These are phyloP conservation scores for Penicillium glabrum DNA, from an alignment of 2,329 filamentous ascomycete species.

Conservation along the genomic window DNA sequence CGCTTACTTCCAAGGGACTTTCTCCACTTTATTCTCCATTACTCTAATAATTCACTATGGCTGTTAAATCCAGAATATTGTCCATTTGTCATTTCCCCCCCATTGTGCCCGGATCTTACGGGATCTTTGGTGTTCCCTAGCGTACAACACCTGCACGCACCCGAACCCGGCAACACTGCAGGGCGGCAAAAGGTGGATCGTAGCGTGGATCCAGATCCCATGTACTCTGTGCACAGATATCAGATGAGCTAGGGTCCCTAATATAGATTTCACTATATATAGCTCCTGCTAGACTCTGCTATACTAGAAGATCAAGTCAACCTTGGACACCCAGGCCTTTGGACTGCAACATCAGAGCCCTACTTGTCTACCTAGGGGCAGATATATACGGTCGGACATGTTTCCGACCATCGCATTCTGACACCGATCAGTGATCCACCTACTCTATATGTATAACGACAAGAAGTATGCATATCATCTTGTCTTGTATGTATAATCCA, in stretches of 20 bases:
- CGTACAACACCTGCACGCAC: slow-evolving; percentile 8
- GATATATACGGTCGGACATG: neutral
- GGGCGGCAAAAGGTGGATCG: slow-evolving; percentile 10
- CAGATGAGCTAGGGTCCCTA: neutral
- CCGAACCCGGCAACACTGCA: slow-evolving; percentile 13
- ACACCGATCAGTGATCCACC: neutral
- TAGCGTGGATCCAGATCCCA: slow-evolving; percentile 5
- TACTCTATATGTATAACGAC: neutral
- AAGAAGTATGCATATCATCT: neutral
- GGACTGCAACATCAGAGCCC: neutral
- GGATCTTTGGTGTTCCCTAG: neutral
- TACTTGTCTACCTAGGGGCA: neutral
- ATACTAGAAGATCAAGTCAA: neutral
- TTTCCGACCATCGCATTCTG: neutral
- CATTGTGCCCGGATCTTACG: neutral
- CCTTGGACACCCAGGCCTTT: neutral
- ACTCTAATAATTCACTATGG: neutral
- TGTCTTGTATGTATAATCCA: neutral
- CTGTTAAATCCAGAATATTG: neutral
- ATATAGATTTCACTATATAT: neutral
- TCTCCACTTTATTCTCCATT: slow-evolving; percentile 1
- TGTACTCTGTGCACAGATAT: neutral
- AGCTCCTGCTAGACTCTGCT: neutral
- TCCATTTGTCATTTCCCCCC: neutral
- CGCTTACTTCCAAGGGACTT: neutral